phyloP scores from a whole-genome alignment of 768 basidiomycete species.

The Kwoniella sp. region DNA sequence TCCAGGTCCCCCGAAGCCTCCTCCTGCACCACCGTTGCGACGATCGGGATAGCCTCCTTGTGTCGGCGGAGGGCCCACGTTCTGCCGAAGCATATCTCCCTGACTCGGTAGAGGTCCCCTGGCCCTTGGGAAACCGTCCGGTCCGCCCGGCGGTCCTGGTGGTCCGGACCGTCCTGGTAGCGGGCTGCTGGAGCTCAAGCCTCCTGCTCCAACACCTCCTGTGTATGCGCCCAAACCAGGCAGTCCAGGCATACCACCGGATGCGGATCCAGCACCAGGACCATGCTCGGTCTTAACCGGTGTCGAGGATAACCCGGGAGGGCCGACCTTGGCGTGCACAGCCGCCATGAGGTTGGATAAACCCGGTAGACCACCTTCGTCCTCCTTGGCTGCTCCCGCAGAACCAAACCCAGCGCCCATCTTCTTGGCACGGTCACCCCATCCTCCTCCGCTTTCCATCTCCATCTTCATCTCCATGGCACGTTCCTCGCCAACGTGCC shows the following conservation, averaged over 20 bases:
- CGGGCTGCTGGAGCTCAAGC: neutral
- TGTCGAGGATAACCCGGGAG: neutral
- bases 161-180: neutral
- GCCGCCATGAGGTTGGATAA: slow-evolving; percentile 17
- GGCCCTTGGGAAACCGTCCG: slow-evolving; percentile 18
- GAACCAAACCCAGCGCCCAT: neutral
- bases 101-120: slow-evolving; percentile 55
- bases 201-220: neutral
- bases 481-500: slow-evolving; percentile 45
- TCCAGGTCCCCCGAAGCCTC: neutral
- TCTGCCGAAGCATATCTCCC: slow-evolving; percentile 55
- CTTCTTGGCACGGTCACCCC: neutral
- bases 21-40: neutral
- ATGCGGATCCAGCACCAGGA: neutral
- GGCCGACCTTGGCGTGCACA: slow-evolving; percentile 10
- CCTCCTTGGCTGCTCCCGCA: neutral
- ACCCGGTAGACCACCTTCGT: slow-evolving; percentile 12
- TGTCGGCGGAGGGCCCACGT: slow-evolving; percentile 25
- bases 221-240: slow-evolving; percentile 35
- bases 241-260: slow-evolving; percentile 13
- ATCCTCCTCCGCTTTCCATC: slow-evolving; percentile 3
- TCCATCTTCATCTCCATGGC: slow-evolving; percentile 26
- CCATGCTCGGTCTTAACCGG: neutral
- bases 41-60: slow-evolving; percentile 17
- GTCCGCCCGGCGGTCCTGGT: neutral